Conservation (phyloP, 495 filamentous ascomycete genomes). For the Penicillium mononematosum region DNA sequence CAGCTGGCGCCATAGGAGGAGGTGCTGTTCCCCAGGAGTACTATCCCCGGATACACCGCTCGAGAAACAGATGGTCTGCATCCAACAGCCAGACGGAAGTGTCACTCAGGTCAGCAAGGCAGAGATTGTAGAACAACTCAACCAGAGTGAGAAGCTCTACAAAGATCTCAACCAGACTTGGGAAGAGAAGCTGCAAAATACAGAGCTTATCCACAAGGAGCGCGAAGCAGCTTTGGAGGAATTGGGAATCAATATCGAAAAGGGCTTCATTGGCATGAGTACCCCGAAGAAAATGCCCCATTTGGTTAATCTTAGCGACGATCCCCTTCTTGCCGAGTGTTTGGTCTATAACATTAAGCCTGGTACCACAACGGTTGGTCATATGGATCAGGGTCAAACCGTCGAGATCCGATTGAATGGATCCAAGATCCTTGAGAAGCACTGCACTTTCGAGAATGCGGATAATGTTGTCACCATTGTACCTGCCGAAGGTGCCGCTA, state of each 20-base stretch:
- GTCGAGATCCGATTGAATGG: slow-evolving; percentile 93
- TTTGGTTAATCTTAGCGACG: slow-evolving; percentile 95
- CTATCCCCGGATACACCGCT: slow-evolving; percentile 90
- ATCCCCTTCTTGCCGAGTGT: slow-evolving; percentile 93
- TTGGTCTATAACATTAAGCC: slow-evolving; percentile 98
- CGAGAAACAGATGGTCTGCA: slow-evolving; percentile 94
- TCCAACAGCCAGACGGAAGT: slow-evolving; percentile 78
- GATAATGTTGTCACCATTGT: slow-evolving; percentile 89
- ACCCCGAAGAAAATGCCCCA: slow-evolving; percentile 99
- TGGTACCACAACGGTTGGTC: slow-evolving; percentile 87
- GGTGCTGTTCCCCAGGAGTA: slow-evolving; percentile 65
- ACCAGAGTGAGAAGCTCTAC: slow-evolving; percentile 93
- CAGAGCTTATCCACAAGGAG: slow-evolving; percentile 96
- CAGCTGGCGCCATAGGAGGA: slow-evolving; percentile 34
- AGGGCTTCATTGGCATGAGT: slow-evolving; percentile 91
- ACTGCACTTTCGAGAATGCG: slow-evolving; percentile 90
- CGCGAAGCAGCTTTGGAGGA: slow-evolving; percentile 94
- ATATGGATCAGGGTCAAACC: slow-evolving; percentile 74
- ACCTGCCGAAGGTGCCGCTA: slow-evolving; percentile 82
- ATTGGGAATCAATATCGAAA: slow-evolving; percentile 97
- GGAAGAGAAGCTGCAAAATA: slow-evolving; percentile 94
- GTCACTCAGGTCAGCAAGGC: slow-evolving; percentile 97
- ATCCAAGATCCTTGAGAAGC: slow-evolving; percentile 84
- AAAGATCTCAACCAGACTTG: slow-evolving; percentile 97
- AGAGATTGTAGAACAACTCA: slow-evolving; percentile 94